phyloP scores from a whole-genome alignment of 805 yeast species.

The Saccharomyces cerevisiae region DNA sequence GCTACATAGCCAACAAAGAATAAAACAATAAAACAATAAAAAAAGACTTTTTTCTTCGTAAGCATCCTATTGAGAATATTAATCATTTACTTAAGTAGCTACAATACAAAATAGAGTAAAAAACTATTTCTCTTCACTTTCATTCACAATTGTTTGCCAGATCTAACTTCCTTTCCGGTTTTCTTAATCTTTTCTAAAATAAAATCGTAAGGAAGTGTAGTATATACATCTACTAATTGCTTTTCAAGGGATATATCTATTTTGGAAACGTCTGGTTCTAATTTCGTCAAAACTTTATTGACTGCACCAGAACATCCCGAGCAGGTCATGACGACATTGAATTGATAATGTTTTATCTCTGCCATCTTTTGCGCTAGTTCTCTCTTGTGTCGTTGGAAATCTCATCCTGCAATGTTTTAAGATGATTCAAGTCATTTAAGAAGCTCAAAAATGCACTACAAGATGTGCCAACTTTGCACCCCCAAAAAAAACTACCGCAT shows the following conservation, averaged over 20 bases:
- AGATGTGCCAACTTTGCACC: neutral
- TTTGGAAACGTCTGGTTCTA: conserved; percentile 62
- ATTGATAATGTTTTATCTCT: conserved; percentile 55
- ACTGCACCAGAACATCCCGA: conserved; percentile 86
- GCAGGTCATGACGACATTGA: conserved; percentile 79
- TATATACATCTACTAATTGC: conserved; percentile 74
- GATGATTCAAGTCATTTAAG: neutral
- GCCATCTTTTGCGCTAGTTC: conserved; percentile 7
- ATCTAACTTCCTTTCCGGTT: conserved; percentile 78
- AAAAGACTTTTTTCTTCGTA: neutral
- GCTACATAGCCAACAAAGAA: neutral
- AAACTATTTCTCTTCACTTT: neutral
- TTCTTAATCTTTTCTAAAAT: conserved; percentile 76
- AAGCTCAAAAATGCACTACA: neutral
- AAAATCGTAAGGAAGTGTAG: conserved; percentile 60
- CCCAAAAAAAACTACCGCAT: neutral
- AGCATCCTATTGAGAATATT: neutral
- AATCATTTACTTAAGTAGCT: neutral
- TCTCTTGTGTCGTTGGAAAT: neutral
- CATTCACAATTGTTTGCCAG: conserved; percentile 38
- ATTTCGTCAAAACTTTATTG: conserved; percentile 58
- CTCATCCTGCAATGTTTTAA: neutral
- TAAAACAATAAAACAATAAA: neutral
- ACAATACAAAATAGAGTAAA: neutral
- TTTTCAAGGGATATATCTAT: conserved; percentile 68